Evolutionary conservation across 352 stramenopile genomes (phyloP), one percentile per base, ranked within the genome.

Genomic region (Phytopythium mirpurense): DNA sequence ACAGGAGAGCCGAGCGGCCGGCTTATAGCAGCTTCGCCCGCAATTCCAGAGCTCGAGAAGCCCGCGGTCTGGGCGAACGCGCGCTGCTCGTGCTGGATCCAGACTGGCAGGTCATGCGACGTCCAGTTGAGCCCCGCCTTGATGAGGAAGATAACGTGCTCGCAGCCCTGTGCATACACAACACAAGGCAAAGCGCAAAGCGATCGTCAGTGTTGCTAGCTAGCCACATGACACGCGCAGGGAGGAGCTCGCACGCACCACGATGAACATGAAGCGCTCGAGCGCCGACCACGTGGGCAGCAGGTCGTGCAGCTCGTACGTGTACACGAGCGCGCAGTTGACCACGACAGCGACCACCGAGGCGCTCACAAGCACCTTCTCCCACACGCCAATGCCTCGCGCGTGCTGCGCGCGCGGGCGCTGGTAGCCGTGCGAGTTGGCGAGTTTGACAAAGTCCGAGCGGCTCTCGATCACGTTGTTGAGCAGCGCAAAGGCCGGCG

Each of bases 311-410:
- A 88, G 62, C 44, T 88, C 72, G 53, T 82, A 88, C 3, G 72
- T 83, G 63, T 75, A 94, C 56, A 98, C 89, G n/a, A 97, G 72
- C 24, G 85, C 90, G 54, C 90, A 97, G 69, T 98, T 98, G 49
- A 96, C 91, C 21, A 98, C 67, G 45, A 98, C 85, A 11, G 89
- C 91, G 66, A 97, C 80, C 0, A 96, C 83, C 2, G 90, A 94
- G 23, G 97, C 88, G 59, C 93, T 88, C 60, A 97, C 89, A 34
- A 98, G 74, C 51, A 98, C 83, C 51, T 93, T 83, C 52, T 96
- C 87, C 93, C 93, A 98, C 24, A 97, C 84, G 32, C 84, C 88
- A 58, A 96, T 93, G n/a, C 90, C 92, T 36, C 87, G 85, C 21
- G 90, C 86, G 62, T 97, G 93, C 62, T 95, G 69, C 3, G 87